phyloP scores from a whole-genome alignment of 2,329 filamentous ascomycete species.

The Capronia americana region DNA sequence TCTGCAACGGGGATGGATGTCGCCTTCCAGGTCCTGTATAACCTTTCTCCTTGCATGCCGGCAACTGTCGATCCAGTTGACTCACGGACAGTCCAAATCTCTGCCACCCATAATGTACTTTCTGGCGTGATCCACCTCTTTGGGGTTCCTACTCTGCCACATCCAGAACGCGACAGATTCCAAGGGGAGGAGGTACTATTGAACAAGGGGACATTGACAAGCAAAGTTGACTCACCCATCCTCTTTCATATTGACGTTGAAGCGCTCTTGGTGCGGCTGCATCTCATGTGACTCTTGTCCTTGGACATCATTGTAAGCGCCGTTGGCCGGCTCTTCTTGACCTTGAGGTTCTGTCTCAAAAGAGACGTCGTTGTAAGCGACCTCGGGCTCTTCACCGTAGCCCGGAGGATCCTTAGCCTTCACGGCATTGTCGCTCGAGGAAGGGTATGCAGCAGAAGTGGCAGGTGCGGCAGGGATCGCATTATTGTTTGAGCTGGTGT shows the following conservation, averaged over 20 bases:
- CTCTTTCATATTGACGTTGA: constrained; percentile 80
- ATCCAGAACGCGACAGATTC: not conserved
- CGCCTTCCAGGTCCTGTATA: not conserved
- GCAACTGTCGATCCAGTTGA: not conserved
- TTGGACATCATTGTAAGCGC: constrained; percentile 45
- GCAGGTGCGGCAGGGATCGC: constrained; percentile 37
- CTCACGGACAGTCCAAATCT: not conserved
- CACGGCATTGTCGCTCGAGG: constrained; percentile 44
- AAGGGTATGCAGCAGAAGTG: constrained; percentile 35
- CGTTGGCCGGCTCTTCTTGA: constrained; percentile 40
- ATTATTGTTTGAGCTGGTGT: constrained; percentile 44
- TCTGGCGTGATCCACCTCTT: constrained; percentile 2
- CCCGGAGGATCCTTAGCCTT: constrained; percentile 41
- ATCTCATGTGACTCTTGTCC: constrained; percentile 45
- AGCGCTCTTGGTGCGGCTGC: constrained; percentile 38
- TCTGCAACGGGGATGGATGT: constrained; percentile 1
- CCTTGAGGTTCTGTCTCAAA: constrained; percentile 41
- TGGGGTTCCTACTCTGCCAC: not conserved
- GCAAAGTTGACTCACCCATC: constrained; percentile 75
- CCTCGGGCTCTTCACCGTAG: constrained; percentile 42
- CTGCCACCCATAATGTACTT: not conserved
- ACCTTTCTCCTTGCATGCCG: not conserved
- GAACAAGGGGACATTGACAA: constrained; percentile 38
- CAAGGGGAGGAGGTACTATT: constrained; percentile 29
- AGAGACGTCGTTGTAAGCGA: constrained; percentile 43